Evolutionary conservation across 2,329 filamentous ascomycete genomes (phyloP), one percentile per base, ranked within the genome.

Genomic region (Rutstroemia sp.): DNA sequence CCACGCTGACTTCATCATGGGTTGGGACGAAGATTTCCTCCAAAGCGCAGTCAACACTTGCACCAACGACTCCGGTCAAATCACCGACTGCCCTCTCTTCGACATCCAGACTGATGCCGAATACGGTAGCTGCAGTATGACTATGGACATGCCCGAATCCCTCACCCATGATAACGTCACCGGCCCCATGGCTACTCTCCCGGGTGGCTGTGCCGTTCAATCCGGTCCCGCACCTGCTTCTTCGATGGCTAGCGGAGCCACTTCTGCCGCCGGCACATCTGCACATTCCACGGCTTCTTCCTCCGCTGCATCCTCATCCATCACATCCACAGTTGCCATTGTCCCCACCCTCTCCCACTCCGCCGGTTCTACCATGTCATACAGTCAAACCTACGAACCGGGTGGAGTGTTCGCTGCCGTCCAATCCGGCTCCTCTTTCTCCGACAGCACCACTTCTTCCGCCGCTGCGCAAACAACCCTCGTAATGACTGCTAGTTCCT

Each of bases 1-100:
- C 75, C 82, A 94, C 67, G 89, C 78, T 49, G 89, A 95, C 68
- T 92, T 92, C 72, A 84, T 91, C 65, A 84, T 79, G 68, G 89
- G 88, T 27, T 95, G 89, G 89, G 80, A 91, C 2, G 67, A 73
- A 8, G 73, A 76, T 3, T 83, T 89, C 71, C 78, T 94, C 38
- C 83, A 91, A 70, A 51, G 78, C 5, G 89, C 89, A n/a, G 76
- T 92, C 60, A 71, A 91, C 48, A 79, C 76, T 7, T 96, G 92
- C 79, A 92, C 86, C 51, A 87, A 83, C 71, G 67, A 66, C 0
- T 84, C 82, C 9, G 92, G 92, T 36, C 66, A 75, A 44, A 82
- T 95, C 47, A 66, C 78, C 45, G 89, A 92, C 70, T 96, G 92
- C 73, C 73, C 81, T 0, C 64, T 94, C 30, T 96, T 96, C 73